Evolutionary conservation across 2,329 filamentous ascomycete genomes (phyloP), one percentile per base, ranked within the genome.

Genomic region (Stachybotrys chartarum): DNA sequence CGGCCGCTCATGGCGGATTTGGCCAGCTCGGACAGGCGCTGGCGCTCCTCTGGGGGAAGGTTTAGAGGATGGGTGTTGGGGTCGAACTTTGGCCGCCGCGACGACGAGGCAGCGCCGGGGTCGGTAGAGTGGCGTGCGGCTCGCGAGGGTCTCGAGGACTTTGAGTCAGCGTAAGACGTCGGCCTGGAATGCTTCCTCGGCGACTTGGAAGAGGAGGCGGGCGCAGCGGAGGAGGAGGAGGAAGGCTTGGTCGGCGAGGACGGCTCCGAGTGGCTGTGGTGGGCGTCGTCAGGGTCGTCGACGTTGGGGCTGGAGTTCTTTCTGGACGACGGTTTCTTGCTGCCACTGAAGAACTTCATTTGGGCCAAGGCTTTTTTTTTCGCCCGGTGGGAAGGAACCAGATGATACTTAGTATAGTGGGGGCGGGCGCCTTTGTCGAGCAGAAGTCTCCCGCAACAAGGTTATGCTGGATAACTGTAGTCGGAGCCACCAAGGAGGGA

Each of bases 21-120:
- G 60, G 86, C 86, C 59, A 91, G 79, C 63, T 80, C 80, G 51
- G 87, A 90, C 56, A 89, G 74, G 59, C 90, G 85, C 71, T 89
- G 88, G 66, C 91, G 83, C 79, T 96, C 87, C 76, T 96, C 91
- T 50, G 91, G 91, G 2, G 88, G 91, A 24, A 96, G 83, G 67
- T 97, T 97, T 53, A 97, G 81, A 45, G 93, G 93, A 71, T 97
- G 92, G 3, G 85, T 87, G 69, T 93, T 83, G 60, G 79, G 78
- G 68, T 90, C 85, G 66, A 77, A 72, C 68, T 83, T 83, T 63
- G 73, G 74, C 60, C 80, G 76, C 55, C 80, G 76, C 39, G 69
- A 73, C 50, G 73, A 76, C 32, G 35, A 42, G 35, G 70, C 71
- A 45, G 60, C 59, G 53, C 71, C 71, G 30, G 76, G 70, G 56